These are phyloP conservation scores for Rhizodiscina lignyota DNA, from an alignment of 495 filamentous ascomycete genomes.

Conservation along the genomic window DNA sequence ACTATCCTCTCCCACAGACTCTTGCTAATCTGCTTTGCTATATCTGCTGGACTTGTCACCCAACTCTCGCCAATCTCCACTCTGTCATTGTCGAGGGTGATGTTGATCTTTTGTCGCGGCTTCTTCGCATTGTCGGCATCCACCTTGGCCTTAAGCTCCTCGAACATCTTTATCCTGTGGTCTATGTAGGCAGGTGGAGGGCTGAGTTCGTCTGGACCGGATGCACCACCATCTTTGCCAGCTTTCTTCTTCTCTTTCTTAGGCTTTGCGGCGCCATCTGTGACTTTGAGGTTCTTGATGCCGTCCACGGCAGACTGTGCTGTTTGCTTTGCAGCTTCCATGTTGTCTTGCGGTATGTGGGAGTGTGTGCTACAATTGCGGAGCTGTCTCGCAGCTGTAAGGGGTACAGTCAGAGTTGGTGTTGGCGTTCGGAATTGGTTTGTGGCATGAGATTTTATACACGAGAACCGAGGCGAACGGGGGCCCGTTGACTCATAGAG, in stretches of 20 bases:
- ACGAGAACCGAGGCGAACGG: no score
- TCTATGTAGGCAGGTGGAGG: constrained; percentile 66
- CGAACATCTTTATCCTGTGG: constrained; percentile 71
- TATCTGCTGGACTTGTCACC: constrained; percentile 52
- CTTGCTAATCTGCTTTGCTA: constrained; percentile 53
- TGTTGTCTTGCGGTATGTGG: no score
- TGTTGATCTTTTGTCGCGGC: constrained; percentile 47
- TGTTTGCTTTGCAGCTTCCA: no score
- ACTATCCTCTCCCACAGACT: constrained; percentile 58
- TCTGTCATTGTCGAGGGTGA: constrained; percentile 47
- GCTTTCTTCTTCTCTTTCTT: constrained; percentile 34
- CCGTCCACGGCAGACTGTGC: no score
- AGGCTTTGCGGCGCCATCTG: constrained; percentile 20
- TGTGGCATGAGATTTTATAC: no score
- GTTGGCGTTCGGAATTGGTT: no score
- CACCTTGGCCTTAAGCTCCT: constrained; percentile 67
- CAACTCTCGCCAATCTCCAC: constrained; percentile 46
- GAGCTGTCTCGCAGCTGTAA: no score
- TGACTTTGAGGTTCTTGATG: constrained; percentile 32
- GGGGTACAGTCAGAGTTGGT: no score
- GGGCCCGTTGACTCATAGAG: no score
- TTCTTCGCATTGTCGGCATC: constrained; percentile 51
- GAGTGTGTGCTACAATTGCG: no score
- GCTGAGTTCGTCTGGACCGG: constrained; percentile 37
- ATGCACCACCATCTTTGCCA: constrained; percentile 23